A percentile compares a stretch with the other conserved stretches of the same genome.
Evolutionary conservation across 345 rosid genomes (phyloP).

Genomic region (Cardamine chenopodiifolia): DNA sequence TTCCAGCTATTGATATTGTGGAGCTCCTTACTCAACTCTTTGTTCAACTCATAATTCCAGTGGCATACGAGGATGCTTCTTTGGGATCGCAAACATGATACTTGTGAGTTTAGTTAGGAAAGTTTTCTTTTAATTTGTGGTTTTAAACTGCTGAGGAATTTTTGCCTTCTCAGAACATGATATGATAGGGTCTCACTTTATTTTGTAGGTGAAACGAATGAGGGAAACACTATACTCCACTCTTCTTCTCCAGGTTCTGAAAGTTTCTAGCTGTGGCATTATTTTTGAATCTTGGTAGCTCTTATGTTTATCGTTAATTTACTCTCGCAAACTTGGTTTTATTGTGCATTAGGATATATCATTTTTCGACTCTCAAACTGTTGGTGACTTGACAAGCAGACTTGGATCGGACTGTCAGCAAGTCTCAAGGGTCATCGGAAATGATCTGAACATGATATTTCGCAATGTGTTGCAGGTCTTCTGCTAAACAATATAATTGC

Average conservation of each 20-base stretch:
- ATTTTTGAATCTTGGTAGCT: constrained; percentile 11
- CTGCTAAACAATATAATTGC: constrained; percentile 6
- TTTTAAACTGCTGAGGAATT: not conserved
- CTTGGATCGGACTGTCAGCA: constrained; percentile 99
- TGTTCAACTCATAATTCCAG: constrained; percentile 56
- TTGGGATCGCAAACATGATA: constrained; percentile 95
- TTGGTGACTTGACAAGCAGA: constrained; percentile 97
- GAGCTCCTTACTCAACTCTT: constrained; percentile 40
- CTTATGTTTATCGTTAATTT: constrained; percentile 1
- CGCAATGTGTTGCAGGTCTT: constrained; percentile 91
- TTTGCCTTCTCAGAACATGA: not conserved
- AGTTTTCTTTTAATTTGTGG: not conserved
- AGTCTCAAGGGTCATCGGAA: constrained; percentile 92
- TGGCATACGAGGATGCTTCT: constrained; percentile 91
- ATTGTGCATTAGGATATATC: constrained; percentile 71
- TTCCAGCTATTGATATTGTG: constrained; percentile 27
- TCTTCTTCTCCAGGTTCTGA: constrained; percentile 83
- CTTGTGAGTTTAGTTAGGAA: constrained; percentile 68
- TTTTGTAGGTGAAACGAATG: constrained; percentile 86
- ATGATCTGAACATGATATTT: constrained; percentile 83
- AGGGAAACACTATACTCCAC: constrained; percentile 87
- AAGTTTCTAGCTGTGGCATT: constrained; percentile 19
- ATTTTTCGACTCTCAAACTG: constrained; percentile 90
- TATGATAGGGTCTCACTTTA: constrained; percentile 12
- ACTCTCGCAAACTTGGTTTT: constrained; percentile 17